Evolutionary conservation across 805 yeast species (phyloP).

Genomic region (Sugiyamaella smithiae): DNA sequence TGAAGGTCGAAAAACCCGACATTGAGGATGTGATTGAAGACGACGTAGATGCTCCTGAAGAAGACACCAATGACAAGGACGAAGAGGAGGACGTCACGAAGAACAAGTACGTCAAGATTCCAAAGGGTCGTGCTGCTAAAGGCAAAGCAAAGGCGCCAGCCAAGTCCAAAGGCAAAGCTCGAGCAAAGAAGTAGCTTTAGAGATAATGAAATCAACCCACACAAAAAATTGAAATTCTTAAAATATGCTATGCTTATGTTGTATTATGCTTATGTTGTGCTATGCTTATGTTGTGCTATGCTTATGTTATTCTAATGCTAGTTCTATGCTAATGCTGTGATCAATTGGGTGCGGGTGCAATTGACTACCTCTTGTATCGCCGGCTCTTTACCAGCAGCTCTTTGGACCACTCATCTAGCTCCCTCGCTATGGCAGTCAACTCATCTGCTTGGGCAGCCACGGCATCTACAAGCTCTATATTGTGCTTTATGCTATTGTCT

Average conservation of each 20-base stretch:
- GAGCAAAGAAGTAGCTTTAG: conserved; percentile 19
- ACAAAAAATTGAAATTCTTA: too few relatives aligned
- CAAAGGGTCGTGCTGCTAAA: conserved; percentile 37
- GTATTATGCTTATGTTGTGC: too few relatives aligned
- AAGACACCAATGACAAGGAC: conserved; percentile 39
- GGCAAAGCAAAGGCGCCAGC: conserved; percentile 23
- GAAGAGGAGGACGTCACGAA: conserved; percentile 51
- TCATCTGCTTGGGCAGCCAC: conserved; percentile 25
- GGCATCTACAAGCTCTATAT: conserved; percentile 21
- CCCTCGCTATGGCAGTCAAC: conserved; percentile 48
- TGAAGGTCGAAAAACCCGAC: conserved; percentile 47
- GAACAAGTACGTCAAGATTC: conserved; percentile 60
- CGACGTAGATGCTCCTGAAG: conserved; percentile 30
- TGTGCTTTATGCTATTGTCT: conserved; percentile 18
- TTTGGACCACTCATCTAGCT: conserved; percentile 59
- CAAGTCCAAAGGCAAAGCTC: conserved; percentile 20
- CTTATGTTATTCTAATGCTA: too few relatives aligned
- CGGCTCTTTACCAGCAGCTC: conserved; percentile 49
- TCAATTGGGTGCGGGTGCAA: too few relatives aligned
- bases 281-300: too few relatives aligned
- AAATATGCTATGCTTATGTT: too few relatives aligned
- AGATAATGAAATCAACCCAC: too few relatives aligned
- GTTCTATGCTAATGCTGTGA: too few relatives aligned
- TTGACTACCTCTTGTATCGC: conserved; percentile 9
- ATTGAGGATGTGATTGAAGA: conserved; percentile 62